Percentiles rank a stretch among this genome's conserved stretches.
Evolutionary conservation across 1,284 basidiomycete genomes (phyloP).

Genomic region (Malassezia pachydermatis): DNA sequence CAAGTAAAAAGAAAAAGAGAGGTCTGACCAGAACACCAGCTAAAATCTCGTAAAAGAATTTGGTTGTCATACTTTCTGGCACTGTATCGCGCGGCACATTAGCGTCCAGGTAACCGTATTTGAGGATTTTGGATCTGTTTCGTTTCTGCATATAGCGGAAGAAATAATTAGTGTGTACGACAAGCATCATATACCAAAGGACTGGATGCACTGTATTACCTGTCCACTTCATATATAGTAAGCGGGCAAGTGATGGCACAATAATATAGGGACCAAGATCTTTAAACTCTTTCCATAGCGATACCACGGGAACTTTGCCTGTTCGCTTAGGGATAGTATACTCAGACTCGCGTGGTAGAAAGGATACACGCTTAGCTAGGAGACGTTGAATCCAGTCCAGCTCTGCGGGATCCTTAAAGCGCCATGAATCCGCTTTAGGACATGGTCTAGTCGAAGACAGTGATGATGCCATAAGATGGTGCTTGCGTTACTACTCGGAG

Average conservation of each 20-base stretch:
- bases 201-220: constrained; percentile 29
- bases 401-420: neutral
- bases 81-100: constrained; percentile 22
- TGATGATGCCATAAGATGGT: no score
- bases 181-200: constrained; percentile 22
- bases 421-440: constrained; percentile 3
- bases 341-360: neutral
- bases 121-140: constrained; percentile 15
- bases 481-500: no score
- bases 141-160: constrained; percentile 19
- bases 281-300: constrained; percentile 24
- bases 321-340: neutral
- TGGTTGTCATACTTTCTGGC: constrained; percentile 23
- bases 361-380: neutral
- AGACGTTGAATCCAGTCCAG: neutral
- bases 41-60: constrained; percentile 16
- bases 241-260: constrained; percentile 26
- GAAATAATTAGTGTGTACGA: constrained; percentile 22
- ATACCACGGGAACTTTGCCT: constrained; percentile 23
- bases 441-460: neutral
- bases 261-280: constrained; percentile 25
- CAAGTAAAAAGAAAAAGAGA: constrained; percentile 16
- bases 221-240: constrained; percentile 21
- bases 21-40: constrained; percentile 4
- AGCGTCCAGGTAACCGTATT: constrained; percentile 34